A percentile compares a stretch with the other conserved stretches of the same genome.
Evolutionary conservation across 2,329 filamentous ascomycete genomes (phyloP).

Genomic region (Neonectria neomacrospora): DNA sequence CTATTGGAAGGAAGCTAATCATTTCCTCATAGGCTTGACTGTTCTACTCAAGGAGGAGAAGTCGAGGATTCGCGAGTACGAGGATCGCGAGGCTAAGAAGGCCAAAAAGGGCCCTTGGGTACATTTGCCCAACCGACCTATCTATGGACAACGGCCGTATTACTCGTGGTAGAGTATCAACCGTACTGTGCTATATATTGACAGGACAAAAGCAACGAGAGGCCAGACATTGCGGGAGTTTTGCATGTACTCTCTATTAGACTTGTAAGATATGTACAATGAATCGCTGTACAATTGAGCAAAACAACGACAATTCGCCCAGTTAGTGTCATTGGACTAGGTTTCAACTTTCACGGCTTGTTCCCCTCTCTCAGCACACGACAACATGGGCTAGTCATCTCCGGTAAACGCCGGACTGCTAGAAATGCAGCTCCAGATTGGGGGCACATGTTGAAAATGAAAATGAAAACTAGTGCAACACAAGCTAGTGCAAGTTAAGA

Average conservation of each 20-base stretch:
- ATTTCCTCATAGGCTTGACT: slow-evolving; percentile 68
- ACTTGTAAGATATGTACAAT: slow-evolving; percentile 53
- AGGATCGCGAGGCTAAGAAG: slow-evolving; percentile 82
- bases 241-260: slow-evolving; percentile 38
- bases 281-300: slow-evolving; percentile 44
- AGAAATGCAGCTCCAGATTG: background rate
- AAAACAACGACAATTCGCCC: slow-evolving; percentile 16
- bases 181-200: slow-evolving; percentile 6
- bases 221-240: slow-evolving; percentile 15
- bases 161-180: slow-evolving; percentile 80
- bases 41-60: slow-evolving; percentile 93
- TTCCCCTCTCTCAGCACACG: background rate
- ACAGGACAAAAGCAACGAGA: slow-evolving; percentile 17
- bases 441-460: background rate
- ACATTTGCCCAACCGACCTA: slow-evolving; percentile 85
- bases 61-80: slow-evolving; percentile 82
- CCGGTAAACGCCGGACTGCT: background rate
- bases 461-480: background rate
- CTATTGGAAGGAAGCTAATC: slow-evolving; percentile 31
- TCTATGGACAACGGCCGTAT: slow-evolving; percentile 87
- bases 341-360: background rate
- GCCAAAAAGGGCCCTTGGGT: slow-evolving; percentile 83
- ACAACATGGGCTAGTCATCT: background rate
- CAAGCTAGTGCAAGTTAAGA: background rate
- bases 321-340: slow-evolving; percentile 14